Percentiles rank a stretch among this genome's conserved stretches.
Conservation (phyloP, 805 yeast genomes). For the Ogataea trehalophila region DNA sequence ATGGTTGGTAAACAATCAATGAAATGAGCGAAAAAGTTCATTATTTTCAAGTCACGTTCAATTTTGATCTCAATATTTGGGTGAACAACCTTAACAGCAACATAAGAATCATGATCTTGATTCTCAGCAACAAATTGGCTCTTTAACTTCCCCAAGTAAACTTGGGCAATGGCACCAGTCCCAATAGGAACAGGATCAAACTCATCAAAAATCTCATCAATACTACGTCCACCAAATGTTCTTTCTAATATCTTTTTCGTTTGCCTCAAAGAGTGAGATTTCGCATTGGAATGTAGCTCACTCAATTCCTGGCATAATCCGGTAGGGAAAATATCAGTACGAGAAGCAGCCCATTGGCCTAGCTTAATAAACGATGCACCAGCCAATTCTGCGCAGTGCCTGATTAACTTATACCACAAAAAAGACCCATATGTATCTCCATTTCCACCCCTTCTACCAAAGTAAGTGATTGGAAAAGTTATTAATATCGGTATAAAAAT, state of each 20-base stretch:
- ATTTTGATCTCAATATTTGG: slow-evolving; percentile 75
- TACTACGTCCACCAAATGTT: slow-evolving; percentile 47
- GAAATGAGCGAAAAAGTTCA: slow-evolving; percentile 70
- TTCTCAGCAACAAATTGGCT: slow-evolving; percentile 29
- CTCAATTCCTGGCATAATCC: slow-evolving; percentile 75
- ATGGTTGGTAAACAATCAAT: slow-evolving; percentile 81
- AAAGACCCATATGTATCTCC: slow-evolving; percentile 56
- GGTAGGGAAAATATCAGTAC: slow-evolving; percentile 86
- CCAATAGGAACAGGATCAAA: slow-evolving; percentile 78
- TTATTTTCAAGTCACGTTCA: slow-evolving; percentile 75
- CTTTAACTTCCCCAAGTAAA: slow-evolving; percentile 68
- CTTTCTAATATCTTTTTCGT: slow-evolving; percentile 56
- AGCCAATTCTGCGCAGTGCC: slow-evolving; percentile 69
- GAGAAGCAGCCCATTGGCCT: slow-evolving; percentile 99
- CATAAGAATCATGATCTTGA: slow-evolving; percentile 46
- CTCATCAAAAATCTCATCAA: slow-evolving; percentile 78
- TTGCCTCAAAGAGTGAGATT: slow-evolving; percentile 57
- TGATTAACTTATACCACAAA: slow-evolving; percentile 65
- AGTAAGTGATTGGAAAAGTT: slow-evolving; percentile 56
- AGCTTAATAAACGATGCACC: slow-evolving; percentile 90
- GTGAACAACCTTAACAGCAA: slow-evolving; percentile 90
- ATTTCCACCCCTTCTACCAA: slow-evolving; percentile 39
- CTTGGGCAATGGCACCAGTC: slow-evolving; percentile 99
- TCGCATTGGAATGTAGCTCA: slow-evolving; percentile 76
- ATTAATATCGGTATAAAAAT: slow-evolving; percentile 69